phyloP scores from a whole-genome alignment of 2,329 filamentous ascomycete genomes.

The Botrytis squamosa region DNA sequence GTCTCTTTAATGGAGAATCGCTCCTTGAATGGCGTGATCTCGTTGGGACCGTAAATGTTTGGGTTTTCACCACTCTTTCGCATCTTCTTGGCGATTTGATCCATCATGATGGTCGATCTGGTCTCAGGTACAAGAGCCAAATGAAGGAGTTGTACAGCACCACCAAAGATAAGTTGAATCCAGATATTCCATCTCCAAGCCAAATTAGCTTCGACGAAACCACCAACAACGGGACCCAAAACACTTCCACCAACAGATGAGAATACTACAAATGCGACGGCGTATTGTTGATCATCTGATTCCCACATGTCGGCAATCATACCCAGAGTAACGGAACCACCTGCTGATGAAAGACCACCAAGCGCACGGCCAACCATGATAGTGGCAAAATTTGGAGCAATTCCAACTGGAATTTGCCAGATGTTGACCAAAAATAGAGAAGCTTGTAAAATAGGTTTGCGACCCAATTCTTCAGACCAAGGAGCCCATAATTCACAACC shows the following conservation, averaged over 20 bases:
- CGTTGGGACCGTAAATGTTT: slow-evolving; percentile 67
- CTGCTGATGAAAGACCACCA: slow-evolving; percentile 68
- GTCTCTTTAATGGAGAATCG: slow-evolving; percentile 60
- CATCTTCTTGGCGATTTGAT: slow-evolving; percentile 73
- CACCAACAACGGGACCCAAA: slow-evolving; percentile 75
- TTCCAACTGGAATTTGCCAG: slow-evolving; percentile 69
- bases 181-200: slow-evolving; percentile 78
- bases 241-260: slow-evolving; percentile 77
- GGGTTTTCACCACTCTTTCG: slow-evolving; percentile 58
- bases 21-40: slow-evolving; percentile 60
- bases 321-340: slow-evolving; percentile 70
- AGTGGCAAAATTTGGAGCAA: slow-evolving; percentile 70
- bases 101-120: slow-evolving; percentile 72
- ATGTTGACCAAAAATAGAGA: slow-evolving; percentile 75
- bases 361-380: slow-evolving; percentile 69
- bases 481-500: slow-evolving; percentile 88
- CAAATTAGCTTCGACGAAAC: slow-evolving; percentile 67
- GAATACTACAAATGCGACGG: slow-evolving; percentile 74
- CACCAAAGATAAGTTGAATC: slow-evolving; percentile 81
- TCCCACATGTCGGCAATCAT: slow-evolving; percentile 77
- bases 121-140: slow-evolving; percentile 74
- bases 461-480: slow-evolving; percentile 80
- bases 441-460: slow-evolving; percentile 71
- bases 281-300: slow-evolving; percentile 69
- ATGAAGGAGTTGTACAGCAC: slow-evolving; percentile 64